A percentile compares a stretch with the other conserved stretches of the same genome.
phyloP scores from a whole-genome alignment of 1,139 yeast genomes.

The Taphrina confusa region DNA sequence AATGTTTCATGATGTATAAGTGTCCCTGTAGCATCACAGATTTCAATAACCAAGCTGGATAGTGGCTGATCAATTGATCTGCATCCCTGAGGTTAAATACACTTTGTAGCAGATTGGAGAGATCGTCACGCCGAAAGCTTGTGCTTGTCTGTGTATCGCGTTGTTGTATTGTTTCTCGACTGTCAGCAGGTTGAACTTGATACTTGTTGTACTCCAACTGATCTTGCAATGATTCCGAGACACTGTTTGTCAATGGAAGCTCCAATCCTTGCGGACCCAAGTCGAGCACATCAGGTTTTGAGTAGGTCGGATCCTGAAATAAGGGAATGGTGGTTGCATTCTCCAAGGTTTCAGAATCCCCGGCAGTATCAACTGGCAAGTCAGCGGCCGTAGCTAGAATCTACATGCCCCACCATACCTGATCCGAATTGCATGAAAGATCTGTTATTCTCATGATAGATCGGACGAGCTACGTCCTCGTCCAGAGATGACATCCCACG shows the following conservation, averaged over 20 bases:
- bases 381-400: background rate
- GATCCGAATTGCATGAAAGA: slow-evolving; percentile 11
- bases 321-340: too few relatives aligned
- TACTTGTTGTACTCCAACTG: background rate
- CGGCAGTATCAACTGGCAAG: background rate
- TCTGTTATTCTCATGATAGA: slow-evolving; percentile 7
- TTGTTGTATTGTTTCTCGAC: too few relatives aligned
- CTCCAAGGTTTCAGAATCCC: background rate
- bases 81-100: background rate
- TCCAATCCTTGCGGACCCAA: too few relatives aligned
- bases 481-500: slow-evolving; percentile 2
- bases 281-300: too few relatives aligned
- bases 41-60: slow-evolving; percentile 74
- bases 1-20: slow-evolving; percentile 65
- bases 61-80: slow-evolving; percentile 42
- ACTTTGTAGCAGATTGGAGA: background rate
- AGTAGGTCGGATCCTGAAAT: too few relatives aligned
- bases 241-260: too few relatives aligned
- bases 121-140: too few relatives aligned
- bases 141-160: too few relatives aligned
- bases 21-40: slow-evolving; percentile 88
- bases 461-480: slow-evolving; percentile 24
- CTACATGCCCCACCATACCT: background rate
- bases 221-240: slow-evolving; percentile 1
- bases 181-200: background rate